phyloP scores from a whole-genome alignment of 2,329 filamentous ascomycete species.

The Tolypocladium cylindrosporum region DNA sequence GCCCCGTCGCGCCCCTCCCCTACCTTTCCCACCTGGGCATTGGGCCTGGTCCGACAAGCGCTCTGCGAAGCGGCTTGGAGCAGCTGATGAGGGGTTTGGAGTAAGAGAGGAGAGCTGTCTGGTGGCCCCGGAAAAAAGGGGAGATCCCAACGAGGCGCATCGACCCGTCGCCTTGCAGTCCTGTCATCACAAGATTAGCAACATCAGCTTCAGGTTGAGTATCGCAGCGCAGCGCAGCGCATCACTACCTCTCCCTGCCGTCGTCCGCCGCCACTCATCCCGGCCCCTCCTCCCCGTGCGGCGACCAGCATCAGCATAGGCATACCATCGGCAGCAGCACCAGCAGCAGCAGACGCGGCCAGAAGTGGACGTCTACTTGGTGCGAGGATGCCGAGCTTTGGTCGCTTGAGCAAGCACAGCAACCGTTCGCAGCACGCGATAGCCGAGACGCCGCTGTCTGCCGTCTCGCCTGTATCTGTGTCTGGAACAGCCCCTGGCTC shows the following conservation, averaged over 20 bases:
- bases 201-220: not conserved
- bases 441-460: slow-evolving; percentile 29
- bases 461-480: not conserved
- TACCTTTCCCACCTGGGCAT: not conserved
- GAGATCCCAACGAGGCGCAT: not conserved
- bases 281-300: not conserved
- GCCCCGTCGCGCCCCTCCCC: not conserved
- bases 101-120: not conserved
- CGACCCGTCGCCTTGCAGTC: not conserved
- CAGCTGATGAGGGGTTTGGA: not conserved
- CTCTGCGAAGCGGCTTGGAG: not conserved
- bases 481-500: not conserved
- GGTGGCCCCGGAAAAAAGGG: not conserved
- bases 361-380: not conserved
- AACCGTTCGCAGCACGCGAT: slow-evolving; percentile 48
- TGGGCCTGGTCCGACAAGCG: not conserved
- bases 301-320: not conserved
- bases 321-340: slow-evolving; percentile 1
- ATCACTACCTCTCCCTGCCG: not conserved
- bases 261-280: not conserved
- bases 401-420: slow-evolving; percentile 44
- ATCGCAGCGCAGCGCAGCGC: not conserved
- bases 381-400: slow-evolving; percentile 39
- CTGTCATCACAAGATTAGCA: not conserved
- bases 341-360: not conserved